A percentile compares a stretch with the other conserved stretches of the same genome.
phyloP scores from a whole-genome alignment of 768 basidiomycete species.

The Phaeotremella fagi region DNA sequence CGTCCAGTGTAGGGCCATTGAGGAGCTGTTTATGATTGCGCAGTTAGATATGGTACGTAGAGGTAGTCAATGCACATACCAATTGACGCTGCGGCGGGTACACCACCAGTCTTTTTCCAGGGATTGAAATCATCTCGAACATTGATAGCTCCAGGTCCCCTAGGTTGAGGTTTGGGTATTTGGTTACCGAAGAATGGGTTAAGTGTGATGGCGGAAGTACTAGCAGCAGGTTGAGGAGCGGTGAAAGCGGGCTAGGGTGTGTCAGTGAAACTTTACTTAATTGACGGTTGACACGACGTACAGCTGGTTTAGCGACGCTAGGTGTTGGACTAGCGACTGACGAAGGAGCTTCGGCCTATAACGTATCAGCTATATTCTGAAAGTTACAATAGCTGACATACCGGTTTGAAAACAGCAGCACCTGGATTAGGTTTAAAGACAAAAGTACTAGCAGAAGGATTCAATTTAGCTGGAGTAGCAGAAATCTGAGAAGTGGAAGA shows the following conservation, averaged over 20 bases:
- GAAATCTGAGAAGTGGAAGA: conserved; percentile 37
- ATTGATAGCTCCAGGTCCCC: conserved; percentile 70
- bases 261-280: not conserved
- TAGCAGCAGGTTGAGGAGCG: conserved; percentile 9
- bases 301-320: not conserved
- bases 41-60: too few species aligned
- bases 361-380: conserved; percentile 3
- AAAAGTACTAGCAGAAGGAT: conserved; percentile 68
- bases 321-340: conserved; percentile 20
- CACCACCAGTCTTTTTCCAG: conserved; percentile 81
- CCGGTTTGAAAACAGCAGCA: conserved; percentile 70
- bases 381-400: conserved; percentile 29
- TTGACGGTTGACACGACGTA: not conserved
- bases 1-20: conserved; percentile 88
- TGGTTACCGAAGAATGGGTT: conserved; percentile 87
- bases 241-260: not conserved
- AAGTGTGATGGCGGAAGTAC: conserved; percentile 40
- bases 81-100: conserved; percentile 67
- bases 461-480: conserved; percentile 57
- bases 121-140: conserved; percentile 97
- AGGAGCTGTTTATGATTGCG: conserved; percentile 50
- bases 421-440: conserved; percentile 86
- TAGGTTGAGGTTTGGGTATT: conserved; percentile 27
- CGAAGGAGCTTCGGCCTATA: conserved; percentile 11
- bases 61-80: conserved; percentile 56